phyloP scores from a whole-genome alignment of 2,329 filamentous ascomycete genomes.

The Aureobasidium sp. region DNA sequence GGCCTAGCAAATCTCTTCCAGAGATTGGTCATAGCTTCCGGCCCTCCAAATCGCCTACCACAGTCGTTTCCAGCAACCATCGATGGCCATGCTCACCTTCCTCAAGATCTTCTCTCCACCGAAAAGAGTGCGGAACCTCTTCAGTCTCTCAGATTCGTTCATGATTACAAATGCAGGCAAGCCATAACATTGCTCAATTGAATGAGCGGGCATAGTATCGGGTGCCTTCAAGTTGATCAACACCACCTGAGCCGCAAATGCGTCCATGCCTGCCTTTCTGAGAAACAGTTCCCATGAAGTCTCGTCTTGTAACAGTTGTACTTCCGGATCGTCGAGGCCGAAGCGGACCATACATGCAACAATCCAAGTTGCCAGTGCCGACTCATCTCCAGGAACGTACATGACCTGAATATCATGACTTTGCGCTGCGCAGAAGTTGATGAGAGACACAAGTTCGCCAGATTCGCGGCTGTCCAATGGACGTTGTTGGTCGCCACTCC shows the following conservation, averaged over 20 bases:
- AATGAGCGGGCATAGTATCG: background rate
- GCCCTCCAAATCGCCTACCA: background rate
- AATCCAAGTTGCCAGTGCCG: slow-evolving; percentile 30
- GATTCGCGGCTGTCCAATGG: slow-evolving; percentile 28
- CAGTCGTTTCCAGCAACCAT: slow-evolving; percentile 24
- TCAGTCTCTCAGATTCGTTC: slow-evolving; percentile 42
- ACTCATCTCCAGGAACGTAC: slow-evolving; percentile 39
- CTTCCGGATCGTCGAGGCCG: slow-evolving; percentile 28
- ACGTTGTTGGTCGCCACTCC: background rate
- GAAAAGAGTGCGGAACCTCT: slow-evolving; percentile 46
- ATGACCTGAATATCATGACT: slow-evolving; percentile 32
- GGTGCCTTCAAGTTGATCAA: slow-evolving; percentile 41
- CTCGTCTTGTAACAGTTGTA: slow-evolving; percentile 41
- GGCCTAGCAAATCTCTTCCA: slow-evolving; percentile 6
- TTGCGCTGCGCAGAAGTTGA: slow-evolving; percentile 39
- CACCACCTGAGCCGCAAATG: slow-evolving; percentile 62
- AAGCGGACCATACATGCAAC: slow-evolving; percentile 28
- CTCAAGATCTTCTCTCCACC: slow-evolving; percentile 49
- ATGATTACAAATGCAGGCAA: slow-evolving; percentile 54
- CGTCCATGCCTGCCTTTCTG: slow-evolving; percentile 59
- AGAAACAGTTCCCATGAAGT: slow-evolving; percentile 63
- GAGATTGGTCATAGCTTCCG: slow-evolving; percentile 8
- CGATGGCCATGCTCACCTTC: slow-evolving; percentile 46
- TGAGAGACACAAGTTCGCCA: slow-evolving; percentile 28
- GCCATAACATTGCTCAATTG: slow-evolving; percentile 31